Conservation (phyloP, 106 monocot genomes). For the Iris macrosiphon region DNA sequence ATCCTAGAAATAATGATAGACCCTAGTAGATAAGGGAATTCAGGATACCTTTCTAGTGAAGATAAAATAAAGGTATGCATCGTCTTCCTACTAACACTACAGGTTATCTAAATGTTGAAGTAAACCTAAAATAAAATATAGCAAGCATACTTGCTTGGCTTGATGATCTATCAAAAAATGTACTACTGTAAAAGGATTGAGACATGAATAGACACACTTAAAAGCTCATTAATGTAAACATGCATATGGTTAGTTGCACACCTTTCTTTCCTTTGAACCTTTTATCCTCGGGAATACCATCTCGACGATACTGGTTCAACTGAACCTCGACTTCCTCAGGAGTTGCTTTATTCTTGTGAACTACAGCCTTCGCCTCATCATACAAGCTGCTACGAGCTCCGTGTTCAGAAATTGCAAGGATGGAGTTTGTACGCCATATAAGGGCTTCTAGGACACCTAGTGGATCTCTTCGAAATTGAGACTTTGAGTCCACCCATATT, state of each 20-base stretch:
- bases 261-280: constrained; percentile 87
- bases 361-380: constrained; percentile 78
- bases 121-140: too few relatives aligned
- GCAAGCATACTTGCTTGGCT: too few relatives aligned
- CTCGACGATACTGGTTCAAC: constrained; percentile 58
- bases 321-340: constrained; percentile 82
- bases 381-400: constrained; percentile 81
- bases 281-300: constrained; percentile 60
- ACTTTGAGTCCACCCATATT: constrained; percentile 98
- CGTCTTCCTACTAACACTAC: too few relatives aligned
- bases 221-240: too few relatives aligned
- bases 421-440: constrained; percentile 77
- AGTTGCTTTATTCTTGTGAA: constrained; percentile 85
- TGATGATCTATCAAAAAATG: too few relatives aligned
- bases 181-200: too few relatives aligned
- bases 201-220: too few relatives aligned
- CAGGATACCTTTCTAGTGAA: too few relatives aligned
- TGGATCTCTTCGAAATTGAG: constrained; percentile 88
- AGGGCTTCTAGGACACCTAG: constrained; percentile 86
- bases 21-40: too few relatives aligned
- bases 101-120: too few relatives aligned
- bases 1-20: too few relatives aligned
- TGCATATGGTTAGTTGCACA: constrained; percentile 26
- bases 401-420: constrained; percentile 88
- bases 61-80: too few relatives aligned